Conservation (phyloP, 495 filamentous ascomycete species). For the Talaromyces ruber region DNA sequence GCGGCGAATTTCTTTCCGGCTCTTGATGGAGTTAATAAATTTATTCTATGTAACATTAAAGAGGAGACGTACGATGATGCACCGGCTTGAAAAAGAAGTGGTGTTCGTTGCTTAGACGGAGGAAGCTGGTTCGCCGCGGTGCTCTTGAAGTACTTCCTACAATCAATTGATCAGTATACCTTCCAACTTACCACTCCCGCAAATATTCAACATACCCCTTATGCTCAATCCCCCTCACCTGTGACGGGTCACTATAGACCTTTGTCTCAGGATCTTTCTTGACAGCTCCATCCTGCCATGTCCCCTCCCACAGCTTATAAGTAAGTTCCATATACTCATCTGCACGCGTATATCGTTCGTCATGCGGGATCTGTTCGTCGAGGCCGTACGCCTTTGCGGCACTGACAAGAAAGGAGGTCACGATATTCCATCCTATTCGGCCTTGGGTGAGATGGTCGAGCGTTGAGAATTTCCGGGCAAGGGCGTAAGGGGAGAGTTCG, state of each 20-base stretch:
- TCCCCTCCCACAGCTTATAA: constrained; percentile 46
- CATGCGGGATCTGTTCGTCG: constrained; percentile 38
- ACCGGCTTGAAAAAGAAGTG: constrained; percentile 49
- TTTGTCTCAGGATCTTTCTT: constrained; percentile 26
- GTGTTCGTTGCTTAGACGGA: constrained; percentile 45
- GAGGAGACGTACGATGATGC: constrained; percentile 8
- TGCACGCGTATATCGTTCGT: constrained; percentile 42
- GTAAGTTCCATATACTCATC: constrained; percentile 43
- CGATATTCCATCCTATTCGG: constrained; percentile 49
- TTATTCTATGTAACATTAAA: constrained; percentile 11
- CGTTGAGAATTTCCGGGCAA: constrained; percentile 42
- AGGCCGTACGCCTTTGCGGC: constrained; percentile 41
- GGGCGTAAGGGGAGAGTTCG: constrained; percentile 33
- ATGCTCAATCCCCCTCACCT: constrained; percentile 41
- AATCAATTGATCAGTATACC: not conserved
- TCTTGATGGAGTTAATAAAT: not conserved
- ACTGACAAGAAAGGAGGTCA: constrained; percentile 39
- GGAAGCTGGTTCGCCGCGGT: constrained; percentile 33
- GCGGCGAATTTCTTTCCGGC: constrained; percentile 43
- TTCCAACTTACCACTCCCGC: too few relatives aligned
- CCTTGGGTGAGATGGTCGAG: constrained; percentile 45
- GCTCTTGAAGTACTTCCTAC: constrained; percentile 35
- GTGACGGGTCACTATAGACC: constrained; percentile 34
- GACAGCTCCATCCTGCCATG: constrained; percentile 41
- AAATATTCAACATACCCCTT: constrained; percentile 15